phyloP scores from a whole-genome alignment of 2,329 filamentous ascomycete species.

The Parastagonospora avenae region DNA sequence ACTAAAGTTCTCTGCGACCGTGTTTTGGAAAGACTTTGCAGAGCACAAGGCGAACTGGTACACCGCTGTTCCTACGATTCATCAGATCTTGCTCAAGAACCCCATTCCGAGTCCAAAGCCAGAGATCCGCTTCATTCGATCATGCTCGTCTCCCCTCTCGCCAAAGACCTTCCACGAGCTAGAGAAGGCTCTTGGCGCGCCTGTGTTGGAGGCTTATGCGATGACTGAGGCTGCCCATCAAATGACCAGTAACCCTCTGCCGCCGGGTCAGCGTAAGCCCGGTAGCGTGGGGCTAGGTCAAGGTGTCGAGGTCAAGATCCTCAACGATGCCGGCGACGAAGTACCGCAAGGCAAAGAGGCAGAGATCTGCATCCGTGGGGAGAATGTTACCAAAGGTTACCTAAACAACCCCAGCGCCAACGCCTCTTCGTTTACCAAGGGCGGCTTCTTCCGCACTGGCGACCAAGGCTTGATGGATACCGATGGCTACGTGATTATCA shows the following conservation, averaged over 20 bases:
- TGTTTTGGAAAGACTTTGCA: conserved; percentile 82
- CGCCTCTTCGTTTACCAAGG: conserved; percentile 70
- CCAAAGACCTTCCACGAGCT: conserved; percentile 82
- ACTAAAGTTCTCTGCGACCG: conserved; percentile 76
- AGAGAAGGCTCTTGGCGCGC: conserved; percentile 75
- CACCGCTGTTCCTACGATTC: conserved; percentile 90
- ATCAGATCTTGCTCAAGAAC: conserved; percentile 82
- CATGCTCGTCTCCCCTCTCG: conserved; percentile 82
- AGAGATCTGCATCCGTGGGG: conserved; percentile 81
- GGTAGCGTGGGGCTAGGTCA: conserved; percentile 83
- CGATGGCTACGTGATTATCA: conserved; percentile 84
- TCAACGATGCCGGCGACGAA: conserved; percentile 71
- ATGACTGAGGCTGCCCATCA: conserved; percentile 92
- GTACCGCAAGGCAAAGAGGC: conserved; percentile 72
- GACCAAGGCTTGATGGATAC: conserved; percentile 82
- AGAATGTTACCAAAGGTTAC: conserved; percentile 85
- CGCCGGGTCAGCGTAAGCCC: conserved; percentile 74
- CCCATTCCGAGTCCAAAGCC: conserved; percentile 71
- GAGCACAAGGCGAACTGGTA: conserved; percentile 84
- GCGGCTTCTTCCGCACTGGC: conserved; percentile 86
- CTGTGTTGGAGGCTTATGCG: conserved; percentile 86
- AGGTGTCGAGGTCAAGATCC: conserved; percentile 80
- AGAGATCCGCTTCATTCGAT: conserved; percentile 82
- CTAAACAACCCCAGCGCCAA: conserved; percentile 83
- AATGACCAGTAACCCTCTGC: conserved; percentile 71